A percentile compares a stretch with the other conserved stretches of the same genome.
phyloP scores from a whole-genome alignment of 352 stramenopile species.

The Phytophthora citrophthora region DNA sequence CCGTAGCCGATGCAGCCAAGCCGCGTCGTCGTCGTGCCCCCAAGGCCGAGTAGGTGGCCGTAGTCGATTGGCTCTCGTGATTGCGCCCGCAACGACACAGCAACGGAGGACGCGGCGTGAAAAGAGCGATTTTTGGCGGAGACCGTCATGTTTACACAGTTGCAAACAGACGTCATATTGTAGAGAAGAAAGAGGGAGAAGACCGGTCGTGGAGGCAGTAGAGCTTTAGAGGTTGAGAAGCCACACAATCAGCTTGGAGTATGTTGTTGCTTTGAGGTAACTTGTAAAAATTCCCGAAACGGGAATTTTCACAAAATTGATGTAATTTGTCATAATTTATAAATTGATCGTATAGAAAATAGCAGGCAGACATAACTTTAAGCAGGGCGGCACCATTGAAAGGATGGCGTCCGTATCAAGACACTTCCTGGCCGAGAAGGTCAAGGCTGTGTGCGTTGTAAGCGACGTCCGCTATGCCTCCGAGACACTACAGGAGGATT shows the following conservation, averaged over 20 bases:
- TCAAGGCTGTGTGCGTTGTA: slow-evolving; percentile 65
- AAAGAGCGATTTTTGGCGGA: slow-evolving; percentile 13
- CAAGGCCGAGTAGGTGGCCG: slow-evolving; percentile 59
- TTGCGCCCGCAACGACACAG: slow-evolving; percentile 22
- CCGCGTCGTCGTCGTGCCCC: slow-evolving; percentile 65
- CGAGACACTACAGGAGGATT: slow-evolving; percentile 34
- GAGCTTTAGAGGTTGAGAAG: slow-evolving; percentile 29
- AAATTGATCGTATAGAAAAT: too few relatives aligned
- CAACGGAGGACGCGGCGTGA: neutral
- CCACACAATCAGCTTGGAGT: slow-evolving; percentile 15
- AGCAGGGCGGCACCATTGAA: too few relatives aligned
- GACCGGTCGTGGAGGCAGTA: slow-evolving; percentile 30
- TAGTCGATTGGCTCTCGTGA: slow-evolving; percentile 18
- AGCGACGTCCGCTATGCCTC: slow-evolving; percentile 55
- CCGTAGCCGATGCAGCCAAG: slow-evolving; percentile 35
- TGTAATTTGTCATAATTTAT: too few relatives aligned
- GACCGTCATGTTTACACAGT: slow-evolving; percentile 11
- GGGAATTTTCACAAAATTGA: too few relatives aligned
- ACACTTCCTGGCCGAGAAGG: slow-evolving; percentile 73
- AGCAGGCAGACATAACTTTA: too few relatives aligned
- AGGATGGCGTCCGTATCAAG: slow-evolving; percentile 53
- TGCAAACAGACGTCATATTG: slow-evolving; percentile 18
- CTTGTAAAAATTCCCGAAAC: too few relatives aligned
- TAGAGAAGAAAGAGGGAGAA: slow-evolving; percentile 32
- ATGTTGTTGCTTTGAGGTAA: slow-evolving; percentile 3